Conservation (phyloP, 2,329 filamentous ascomycete genomes). For the Sordariomycetes sp. region DNA sequence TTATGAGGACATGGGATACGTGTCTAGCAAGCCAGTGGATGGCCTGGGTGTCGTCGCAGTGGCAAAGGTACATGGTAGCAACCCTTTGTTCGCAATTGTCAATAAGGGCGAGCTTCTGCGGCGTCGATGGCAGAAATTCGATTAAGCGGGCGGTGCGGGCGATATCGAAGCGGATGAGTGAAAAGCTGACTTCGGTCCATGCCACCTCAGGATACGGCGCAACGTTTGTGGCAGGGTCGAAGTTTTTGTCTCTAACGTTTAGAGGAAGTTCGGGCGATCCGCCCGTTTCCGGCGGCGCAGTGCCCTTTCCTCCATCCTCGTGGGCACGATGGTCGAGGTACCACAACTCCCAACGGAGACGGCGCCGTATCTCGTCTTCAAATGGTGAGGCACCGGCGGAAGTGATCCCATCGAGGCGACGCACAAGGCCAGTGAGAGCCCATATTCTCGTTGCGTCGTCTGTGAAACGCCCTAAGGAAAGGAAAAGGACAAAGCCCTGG, state of each 20-base stretch:
- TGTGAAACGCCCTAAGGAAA: not conserved
- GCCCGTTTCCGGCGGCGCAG: not conserved
- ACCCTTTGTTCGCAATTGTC: not conserved
- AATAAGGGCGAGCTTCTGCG: not conserved
- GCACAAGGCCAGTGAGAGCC: not conserved
- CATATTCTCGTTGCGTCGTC: not conserved
- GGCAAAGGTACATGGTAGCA: not conserved
- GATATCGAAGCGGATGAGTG: not conserved
- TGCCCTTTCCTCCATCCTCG: not conserved
- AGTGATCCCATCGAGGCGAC: not conserved
- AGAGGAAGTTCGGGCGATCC: not conserved
- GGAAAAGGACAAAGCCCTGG: constrained; percentile 1
- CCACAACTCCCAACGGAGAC: constrained; percentile 2
- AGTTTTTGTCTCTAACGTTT: not conserved
- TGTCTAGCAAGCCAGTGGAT: constrained; percentile 1
- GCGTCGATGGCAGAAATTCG: not conserved
- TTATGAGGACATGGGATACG: not conserved
- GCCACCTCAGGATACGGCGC: not conserved
- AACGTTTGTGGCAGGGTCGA: not conserved
- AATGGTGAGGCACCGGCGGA: not conserved
- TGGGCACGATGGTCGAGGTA: not conserved
- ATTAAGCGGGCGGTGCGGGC: not conserved
- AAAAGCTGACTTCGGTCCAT: constrained; percentile 1
- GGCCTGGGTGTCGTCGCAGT: not conserved
- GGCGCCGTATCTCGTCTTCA: not conserved